phyloP scores from a whole-genome alignment of 805 yeast genomes.

The Wilhelminamyces savonicus region DNA sequence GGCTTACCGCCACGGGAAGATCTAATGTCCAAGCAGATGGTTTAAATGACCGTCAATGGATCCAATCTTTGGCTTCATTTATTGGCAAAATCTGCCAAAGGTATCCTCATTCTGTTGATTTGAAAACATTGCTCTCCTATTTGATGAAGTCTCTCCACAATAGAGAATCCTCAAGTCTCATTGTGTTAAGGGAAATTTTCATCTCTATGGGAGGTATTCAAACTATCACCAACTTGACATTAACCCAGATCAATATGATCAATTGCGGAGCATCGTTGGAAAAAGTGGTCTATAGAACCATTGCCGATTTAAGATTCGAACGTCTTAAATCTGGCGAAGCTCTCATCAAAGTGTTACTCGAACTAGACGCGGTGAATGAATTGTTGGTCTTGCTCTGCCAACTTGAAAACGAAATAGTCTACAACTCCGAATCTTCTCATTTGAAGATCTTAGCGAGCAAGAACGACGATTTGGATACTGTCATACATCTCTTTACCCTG shows the following conservation, averaged over 20 bases:
- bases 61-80: slow-evolving; percentile 74
- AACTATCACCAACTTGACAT: slow-evolving; percentile 58
- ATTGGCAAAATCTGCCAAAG: slow-evolving; percentile 64
- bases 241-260: slow-evolving; percentile 56
- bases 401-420: slow-evolving; percentile 33
- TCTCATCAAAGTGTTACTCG: slow-evolving; percentile 41
- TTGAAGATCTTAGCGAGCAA: slow-evolving; percentile 67
- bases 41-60: slow-evolving; percentile 75
- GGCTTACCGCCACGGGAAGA: slow-evolving; percentile 63
- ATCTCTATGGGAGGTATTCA: slow-evolving; percentile 76
- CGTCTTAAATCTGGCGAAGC: slow-evolving; percentile 42
- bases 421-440: slow-evolving; percentile 31
- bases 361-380: slow-evolving; percentile 48
- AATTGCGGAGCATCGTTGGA: slow-evolving; percentile 60
- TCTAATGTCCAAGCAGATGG: slow-evolving; percentile 71
- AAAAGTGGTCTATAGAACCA: slow-evolving; percentile 47
- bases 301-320: slow-evolving; percentile 52
- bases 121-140: slow-evolving; percentile 55
- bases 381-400: slow-evolving; percentile 58
- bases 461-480: slow-evolving; percentile 63
- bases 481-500: slow-evolving; percentile 61
- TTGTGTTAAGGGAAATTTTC: slow-evolving; percentile 62
- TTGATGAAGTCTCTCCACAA: slow-evolving; percentile 57
- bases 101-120: slow-evolving; percentile 48
- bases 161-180: slow-evolving; percentile 53